These are phyloP conservation scores for Alternaria incomplexa DNA, from an alignment of 2,329 filamentous ascomycete species.

Conservation along the genomic window DNA sequence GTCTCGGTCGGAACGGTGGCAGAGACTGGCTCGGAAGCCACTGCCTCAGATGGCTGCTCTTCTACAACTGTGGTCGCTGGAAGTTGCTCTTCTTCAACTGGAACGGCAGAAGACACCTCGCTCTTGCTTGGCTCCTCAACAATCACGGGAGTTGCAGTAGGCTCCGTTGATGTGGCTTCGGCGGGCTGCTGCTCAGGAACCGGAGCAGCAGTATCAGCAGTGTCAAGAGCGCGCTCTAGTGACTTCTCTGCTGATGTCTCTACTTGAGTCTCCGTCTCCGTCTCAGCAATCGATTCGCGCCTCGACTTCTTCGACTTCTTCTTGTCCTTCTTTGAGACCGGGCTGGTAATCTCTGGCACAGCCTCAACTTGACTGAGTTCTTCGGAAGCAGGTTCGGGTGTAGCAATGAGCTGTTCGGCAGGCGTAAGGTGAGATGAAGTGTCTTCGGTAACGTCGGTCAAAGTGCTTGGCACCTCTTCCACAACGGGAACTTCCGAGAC, in stretches of 20 bases:
- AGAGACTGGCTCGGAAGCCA: background rate
- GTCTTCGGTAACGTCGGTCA: background rate
- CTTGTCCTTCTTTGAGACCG: constrained; percentile 25
- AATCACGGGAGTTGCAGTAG: background rate
- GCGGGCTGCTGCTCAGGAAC: background rate
- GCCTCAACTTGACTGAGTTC: background rate
- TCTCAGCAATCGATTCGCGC: constrained; percentile 21
- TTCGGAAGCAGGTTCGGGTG: background rate
- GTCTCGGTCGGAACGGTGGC: background rate
- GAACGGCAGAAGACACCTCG: background rate
- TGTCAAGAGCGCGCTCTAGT: constrained; percentile 3
- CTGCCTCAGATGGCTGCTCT: background rate
- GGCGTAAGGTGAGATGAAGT: background rate
- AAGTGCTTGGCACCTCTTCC: background rate
- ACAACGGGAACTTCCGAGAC: background rate
- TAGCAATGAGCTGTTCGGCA: background rate
- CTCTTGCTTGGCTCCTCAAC: background rate
- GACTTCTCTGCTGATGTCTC: constrained; percentile 10
- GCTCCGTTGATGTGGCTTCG: background rate
- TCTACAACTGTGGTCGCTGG: background rate
- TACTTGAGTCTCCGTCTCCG: background rate
- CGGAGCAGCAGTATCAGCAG: background rate
- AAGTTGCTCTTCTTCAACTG: background rate
- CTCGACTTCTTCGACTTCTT: constrained; percentile 32
- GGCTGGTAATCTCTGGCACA: background rate